phyloP scores from a whole-genome alignment of 257 asterid genomes.

The Capsicum baccatum region DNA sequence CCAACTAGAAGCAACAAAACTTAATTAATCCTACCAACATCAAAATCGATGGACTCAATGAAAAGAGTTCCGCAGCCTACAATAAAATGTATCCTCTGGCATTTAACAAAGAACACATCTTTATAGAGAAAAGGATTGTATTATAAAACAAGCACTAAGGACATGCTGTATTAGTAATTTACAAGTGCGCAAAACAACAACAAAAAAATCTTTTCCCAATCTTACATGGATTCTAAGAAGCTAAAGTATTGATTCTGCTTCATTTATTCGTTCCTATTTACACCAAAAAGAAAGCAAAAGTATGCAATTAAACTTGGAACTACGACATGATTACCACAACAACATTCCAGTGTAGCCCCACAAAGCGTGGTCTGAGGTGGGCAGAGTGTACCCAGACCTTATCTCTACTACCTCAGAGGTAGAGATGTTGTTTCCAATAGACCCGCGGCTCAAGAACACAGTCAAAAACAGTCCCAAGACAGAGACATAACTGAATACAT shows the following conservation, averaged over 20 bases:
- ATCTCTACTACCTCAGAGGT: too few relatives aligned
- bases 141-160: background rate
- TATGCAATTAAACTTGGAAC: background rate
- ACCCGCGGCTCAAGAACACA: too few relatives aligned
- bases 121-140: background rate
- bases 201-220: background rate
- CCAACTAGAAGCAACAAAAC: slow-evolving; percentile 9
- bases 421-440: too few relatives aligned
- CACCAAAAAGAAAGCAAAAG: slow-evolving; percentile 13
- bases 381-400: too few relatives aligned
- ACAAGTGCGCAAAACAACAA: background rate
- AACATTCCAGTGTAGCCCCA: too few relatives aligned
- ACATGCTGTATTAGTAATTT: background rate
- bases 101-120: background rate
- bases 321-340: background rate
- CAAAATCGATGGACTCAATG: background rate
- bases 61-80: background rate
- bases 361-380: too few relatives aligned
- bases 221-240: background rate
- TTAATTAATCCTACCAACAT: background rate
- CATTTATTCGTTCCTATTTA: background rate
- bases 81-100: background rate
- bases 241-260: background rate
- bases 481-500: background rate
- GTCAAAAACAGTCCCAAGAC: too few relatives aligned